Conservation (phyloP, 2,329 filamentous ascomycete species). For the Fusarium decemcellulare region DNA sequence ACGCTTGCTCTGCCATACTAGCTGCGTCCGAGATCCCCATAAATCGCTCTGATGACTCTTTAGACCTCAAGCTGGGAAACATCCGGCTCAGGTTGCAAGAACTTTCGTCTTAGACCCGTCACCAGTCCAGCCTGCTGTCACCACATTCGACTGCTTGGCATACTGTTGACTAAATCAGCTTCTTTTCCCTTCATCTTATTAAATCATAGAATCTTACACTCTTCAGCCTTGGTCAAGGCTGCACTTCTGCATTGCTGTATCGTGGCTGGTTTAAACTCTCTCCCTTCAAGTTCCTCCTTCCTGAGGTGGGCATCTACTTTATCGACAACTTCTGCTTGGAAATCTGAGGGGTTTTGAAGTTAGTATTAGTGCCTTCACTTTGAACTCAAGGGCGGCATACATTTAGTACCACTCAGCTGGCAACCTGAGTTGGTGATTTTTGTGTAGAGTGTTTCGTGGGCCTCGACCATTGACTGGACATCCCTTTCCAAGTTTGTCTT, state of each 20-base stretch:
- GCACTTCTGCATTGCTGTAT: slow-evolving; percentile 1
- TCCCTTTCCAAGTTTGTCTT: neutral
- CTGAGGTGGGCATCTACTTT: neutral
- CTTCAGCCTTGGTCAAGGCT: neutral
- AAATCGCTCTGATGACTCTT: too few relatives aligned
- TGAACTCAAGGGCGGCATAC: neutral
- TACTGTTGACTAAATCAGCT: neutral
- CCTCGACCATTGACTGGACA: neutral
- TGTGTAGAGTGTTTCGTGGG: neutral
- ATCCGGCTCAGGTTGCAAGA: too few relatives aligned
- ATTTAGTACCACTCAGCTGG: neutral
- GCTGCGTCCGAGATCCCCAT: too few relatives aligned
- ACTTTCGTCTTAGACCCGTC: neutral
- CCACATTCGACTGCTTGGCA: neutral
- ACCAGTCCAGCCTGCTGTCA: neutral
- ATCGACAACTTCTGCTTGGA: neutral
- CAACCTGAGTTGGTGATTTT: neutral
- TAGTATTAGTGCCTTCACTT: neutral
- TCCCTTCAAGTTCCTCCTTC: neutral
- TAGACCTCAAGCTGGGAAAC: too few relatives aligned
- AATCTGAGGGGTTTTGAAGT: neutral
- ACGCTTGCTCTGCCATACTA: too few relatives aligned
- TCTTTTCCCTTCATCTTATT: too few relatives aligned
- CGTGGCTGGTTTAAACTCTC: neutral
- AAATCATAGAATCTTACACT: neutral